phyloP scores from a whole-genome alignment of 345 rosid genomes.

The Acer negundo region DNA sequence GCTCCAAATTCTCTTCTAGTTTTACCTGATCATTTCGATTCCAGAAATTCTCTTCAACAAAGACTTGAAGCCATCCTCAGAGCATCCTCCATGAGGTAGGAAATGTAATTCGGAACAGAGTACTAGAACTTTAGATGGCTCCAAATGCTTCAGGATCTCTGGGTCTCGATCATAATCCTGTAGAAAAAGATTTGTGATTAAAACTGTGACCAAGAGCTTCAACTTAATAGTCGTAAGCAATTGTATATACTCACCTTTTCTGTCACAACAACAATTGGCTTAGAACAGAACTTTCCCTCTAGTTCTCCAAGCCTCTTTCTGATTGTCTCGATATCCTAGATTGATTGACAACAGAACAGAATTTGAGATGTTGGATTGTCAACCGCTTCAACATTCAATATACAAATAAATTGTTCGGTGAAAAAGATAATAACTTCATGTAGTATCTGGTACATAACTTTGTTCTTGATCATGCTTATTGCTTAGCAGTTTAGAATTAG shows the following conservation, averaged over 20 bases:
- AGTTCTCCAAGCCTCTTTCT: constrained; percentile 46
- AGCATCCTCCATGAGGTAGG: constrained; percentile 33
- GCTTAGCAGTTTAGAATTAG: not conserved
- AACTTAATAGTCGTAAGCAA: no score
- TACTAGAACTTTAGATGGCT: constrained; percentile 49
- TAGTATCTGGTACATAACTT: not conserved
- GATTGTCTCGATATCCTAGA: constrained; percentile 63
- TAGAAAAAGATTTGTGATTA: not conserved
- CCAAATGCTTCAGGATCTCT: constrained; percentile 51
- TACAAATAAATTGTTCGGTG: not conserved
- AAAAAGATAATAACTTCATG: not conserved
- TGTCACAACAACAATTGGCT: constrained; percentile 63
- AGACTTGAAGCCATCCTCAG: constrained; percentile 43
- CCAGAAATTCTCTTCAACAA: constrained; percentile 37
- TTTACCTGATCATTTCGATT: constrained; percentile 29
- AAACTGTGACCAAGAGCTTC: no score
- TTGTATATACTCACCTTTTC: constrained; percentile 58
- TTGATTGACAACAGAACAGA: constrained; percentile 6
- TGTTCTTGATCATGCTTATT: not conserved
- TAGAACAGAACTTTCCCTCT: constrained; percentile 42
- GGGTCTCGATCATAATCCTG: constrained; percentile 87
- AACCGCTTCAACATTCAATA: not conserved
- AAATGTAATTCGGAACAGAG: constrained; percentile 70
- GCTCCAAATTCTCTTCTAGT: not conserved
- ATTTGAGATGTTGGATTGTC: not conserved